Percentiles rank a stretch among this genome's conserved stretches.
phyloP scores from a whole-genome alignment of 352 stramenopile genomes.

The Phytophthora cajani region DNA sequence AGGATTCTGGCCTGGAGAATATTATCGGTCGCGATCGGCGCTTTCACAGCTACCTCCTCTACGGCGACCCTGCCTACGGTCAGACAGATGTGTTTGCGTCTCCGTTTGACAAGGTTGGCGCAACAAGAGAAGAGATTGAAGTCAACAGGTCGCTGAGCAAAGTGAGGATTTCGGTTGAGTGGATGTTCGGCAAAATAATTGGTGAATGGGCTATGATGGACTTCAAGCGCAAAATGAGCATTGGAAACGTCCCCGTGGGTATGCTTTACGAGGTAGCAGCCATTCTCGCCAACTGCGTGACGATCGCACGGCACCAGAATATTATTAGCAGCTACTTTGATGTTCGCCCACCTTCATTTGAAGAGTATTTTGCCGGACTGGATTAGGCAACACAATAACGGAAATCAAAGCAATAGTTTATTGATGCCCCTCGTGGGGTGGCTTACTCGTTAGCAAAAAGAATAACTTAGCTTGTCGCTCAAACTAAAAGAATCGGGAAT shows the following conservation, averaged over 20 bases:
- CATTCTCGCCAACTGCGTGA: background rate
- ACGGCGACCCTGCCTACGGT: background rate
- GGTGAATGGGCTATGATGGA: background rate
- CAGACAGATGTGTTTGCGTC: background rate
- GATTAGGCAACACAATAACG: no score
- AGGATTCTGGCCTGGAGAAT: background rate
- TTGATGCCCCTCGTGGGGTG: no score
- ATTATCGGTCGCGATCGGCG: background rate
- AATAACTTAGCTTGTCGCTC: no score
- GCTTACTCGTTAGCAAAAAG: no score
- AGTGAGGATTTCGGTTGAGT: background rate
- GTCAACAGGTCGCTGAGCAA: background rate
- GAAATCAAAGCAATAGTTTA: no score
- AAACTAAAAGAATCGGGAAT: no score
- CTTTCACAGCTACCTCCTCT: background rate
- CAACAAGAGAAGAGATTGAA: background rate
- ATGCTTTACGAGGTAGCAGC: background rate
- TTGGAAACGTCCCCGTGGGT: background rate
- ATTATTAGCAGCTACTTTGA: background rate
- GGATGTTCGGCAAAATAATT: background rate
- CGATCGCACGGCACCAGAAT: background rate
- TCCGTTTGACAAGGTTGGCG: background rate
- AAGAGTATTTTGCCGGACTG: no score
- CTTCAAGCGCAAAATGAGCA: background rate
- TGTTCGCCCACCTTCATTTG: background rate